Evolutionary conservation across 106 monocot species (phyloP), one percentile per base, ranked within the genome.

Genomic region (Posidonia australis): DNA sequence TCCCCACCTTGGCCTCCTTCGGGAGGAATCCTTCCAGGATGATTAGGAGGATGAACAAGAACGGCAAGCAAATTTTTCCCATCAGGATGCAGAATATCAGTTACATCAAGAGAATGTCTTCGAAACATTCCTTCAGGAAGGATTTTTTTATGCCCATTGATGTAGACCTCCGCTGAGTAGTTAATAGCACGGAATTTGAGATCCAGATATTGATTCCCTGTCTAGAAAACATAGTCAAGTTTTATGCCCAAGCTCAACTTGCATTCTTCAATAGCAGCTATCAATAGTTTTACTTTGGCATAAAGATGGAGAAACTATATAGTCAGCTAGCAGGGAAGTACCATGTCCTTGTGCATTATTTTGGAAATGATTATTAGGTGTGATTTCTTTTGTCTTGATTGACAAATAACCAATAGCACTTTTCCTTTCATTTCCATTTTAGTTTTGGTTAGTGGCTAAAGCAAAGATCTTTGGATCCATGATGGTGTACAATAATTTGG

Each of bases 1-100:
- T 98, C 98, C 29, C 98, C 98, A 77, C 98, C 98, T 79, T 91
- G 98, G 23, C 98, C 98, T 58, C 98, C 98, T 30, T 81, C 70
- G 58, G 77, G 76, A 54, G 98, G 98, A 69, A 98, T 98, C 5
- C 44, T 64, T 64, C 98, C 98, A 66, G 98, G 98, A 85, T 98
- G 80, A 61, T 91, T 87, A 77, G 98, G 98, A 79, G 98, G 98
- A 81, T 88, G 77, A 76, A 98, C 80, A 68, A 98, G 75, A 69
- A 98, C 98, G 46, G 98, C 98, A 54, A 98, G 82, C 45, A 87
- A 63, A 78, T 98, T 98, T 60, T 73, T 79, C 2, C 85, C 98
- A 77, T 77, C 79, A 53, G 83, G 77, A 73, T 72, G 71, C 58
- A 91, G 70, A 78, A 91, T 78, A 77, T 98, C 91, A 77, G 98